Percentiles rank a stretch among this genome's conserved stretches.
These are phyloP conservation scores for Nigrospora osmanthi DNA, from an alignment of 2,329 filamentous ascomycete species.

Conservation along the genomic window DNA sequence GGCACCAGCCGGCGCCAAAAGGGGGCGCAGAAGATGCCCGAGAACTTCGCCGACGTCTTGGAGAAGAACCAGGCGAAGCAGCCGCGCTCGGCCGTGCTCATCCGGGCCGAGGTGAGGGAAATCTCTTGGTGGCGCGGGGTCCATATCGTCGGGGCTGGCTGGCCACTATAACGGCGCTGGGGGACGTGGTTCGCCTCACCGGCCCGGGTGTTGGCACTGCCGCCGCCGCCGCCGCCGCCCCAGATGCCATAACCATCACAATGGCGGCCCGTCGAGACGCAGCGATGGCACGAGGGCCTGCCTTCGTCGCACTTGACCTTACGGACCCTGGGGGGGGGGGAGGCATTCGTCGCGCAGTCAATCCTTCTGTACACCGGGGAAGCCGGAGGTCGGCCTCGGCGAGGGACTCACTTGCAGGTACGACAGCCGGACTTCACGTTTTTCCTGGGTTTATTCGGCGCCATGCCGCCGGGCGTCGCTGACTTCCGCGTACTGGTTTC, in stretches of 20 bases:
- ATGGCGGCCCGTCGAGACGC: constrained; percentile 15
- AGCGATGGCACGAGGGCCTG: constrained; percentile 16
- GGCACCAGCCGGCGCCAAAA: constrained; percentile 31
- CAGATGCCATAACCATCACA: constrained; percentile 22
- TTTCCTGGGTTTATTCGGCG: background rate
- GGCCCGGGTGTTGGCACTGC: background rate
- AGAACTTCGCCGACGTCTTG: constrained; percentile 26
- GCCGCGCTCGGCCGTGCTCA: constrained; percentile 18
- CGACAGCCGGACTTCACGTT: constrained; percentile 19
- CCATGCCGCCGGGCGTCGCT: background rate
- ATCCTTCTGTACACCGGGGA: background rate
- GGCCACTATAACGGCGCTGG: constrained; percentile 18
- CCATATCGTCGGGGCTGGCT: constrained; percentile 3
- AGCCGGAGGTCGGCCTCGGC: background rate
- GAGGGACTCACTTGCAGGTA: constrained; percentile 18
- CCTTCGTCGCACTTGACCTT: constrained; percentile 22
- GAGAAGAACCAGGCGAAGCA: constrained; percentile 35
- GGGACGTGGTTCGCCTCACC: background rate
- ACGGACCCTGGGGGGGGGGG: constrained; percentile 9
- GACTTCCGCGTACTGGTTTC: too few relatives aligned
- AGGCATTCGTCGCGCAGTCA: background rate
- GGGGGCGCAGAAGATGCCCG: constrained; percentile 23
- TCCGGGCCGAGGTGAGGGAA: constrained; percentile 2
- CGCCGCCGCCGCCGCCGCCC: constrained; percentile 17
- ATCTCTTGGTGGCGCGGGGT: constrained; percentile 3